Conservation (phyloP, 2,329 filamentous ascomycete species). For the Lachnellula subtilissima region DNA sequence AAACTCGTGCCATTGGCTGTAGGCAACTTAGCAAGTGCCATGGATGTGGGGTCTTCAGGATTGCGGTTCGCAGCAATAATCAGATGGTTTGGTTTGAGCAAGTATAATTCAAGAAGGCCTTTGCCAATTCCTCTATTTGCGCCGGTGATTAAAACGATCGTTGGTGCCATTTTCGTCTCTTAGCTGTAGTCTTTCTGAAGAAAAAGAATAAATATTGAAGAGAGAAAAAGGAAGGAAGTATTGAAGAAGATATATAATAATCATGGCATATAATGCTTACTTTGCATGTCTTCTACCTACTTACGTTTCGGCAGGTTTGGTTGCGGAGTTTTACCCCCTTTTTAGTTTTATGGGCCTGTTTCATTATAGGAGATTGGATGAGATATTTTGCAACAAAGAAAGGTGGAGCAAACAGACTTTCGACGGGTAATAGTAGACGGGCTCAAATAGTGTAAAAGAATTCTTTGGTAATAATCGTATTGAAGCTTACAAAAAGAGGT, state of each 20-base stretch:
- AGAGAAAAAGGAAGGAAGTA: not conserved
- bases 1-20: conserved; percentile 28
- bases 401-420: not conserved
- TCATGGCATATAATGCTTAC: not conserved
- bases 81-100: conserved; percentile 32
- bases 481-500: not conserved
- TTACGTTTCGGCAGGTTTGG: too few relatives aligned
- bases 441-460: too few relatives aligned
- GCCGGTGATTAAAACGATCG: not conserved
- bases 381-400: not conserved
- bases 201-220: not conserved
- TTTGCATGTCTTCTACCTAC: not conserved
- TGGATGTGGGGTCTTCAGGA: conserved; percentile 22
- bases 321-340: not conserved
- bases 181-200: not conserved
- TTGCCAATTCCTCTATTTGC: conserved; percentile 23
- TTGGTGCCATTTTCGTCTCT: not conserved
- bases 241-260: not conserved
- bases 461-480: not conserved
- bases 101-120: conserved; percentile 30
- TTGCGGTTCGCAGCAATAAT: conserved; percentile 37
- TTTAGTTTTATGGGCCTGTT: not conserved
- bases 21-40: conserved; percentile 27
- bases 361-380: not conserved
- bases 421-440: not conserved